These are phyloP conservation scores for Leccinum subgranulosum DNA, from an alignment of 768 basidiomycete species.

Conservation along the genomic window DNA sequence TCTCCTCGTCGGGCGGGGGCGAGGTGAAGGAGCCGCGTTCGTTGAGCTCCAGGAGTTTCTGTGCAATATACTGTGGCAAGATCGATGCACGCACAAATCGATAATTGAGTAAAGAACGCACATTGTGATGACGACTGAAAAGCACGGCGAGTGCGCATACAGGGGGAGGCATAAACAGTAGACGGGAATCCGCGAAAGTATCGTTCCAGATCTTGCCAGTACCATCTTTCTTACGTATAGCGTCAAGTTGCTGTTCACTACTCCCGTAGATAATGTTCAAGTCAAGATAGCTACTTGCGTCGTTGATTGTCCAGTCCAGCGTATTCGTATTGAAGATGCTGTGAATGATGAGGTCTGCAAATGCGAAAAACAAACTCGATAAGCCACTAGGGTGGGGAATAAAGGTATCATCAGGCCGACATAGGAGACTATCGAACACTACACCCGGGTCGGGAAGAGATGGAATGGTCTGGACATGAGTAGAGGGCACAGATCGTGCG, in stretches of 20 bases:
- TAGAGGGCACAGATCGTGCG: constrained; percentile 61
- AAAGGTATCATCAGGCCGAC: constrained; percentile 36
- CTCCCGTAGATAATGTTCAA: constrained; percentile 72
- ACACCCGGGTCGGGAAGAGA: constrained; percentile 62
- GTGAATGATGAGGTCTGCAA: constrained; percentile 76
- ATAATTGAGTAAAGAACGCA: constrained; percentile 29
- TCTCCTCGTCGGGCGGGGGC: constrained; percentile 15
- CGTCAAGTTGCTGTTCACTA: constrained; percentile 43
- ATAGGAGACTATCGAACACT: constrained; percentile 70
- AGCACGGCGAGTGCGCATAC: constrained; percentile 65
- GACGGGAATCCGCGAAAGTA: constrained; percentile 61
- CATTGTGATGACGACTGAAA: constrained; percentile 73
- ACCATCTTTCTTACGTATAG: constrained; percentile 61
- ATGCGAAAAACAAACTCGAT: constrained; percentile 73
- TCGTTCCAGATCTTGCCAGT: constrained; percentile 67
- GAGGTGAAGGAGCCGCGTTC: constrained; percentile 48
- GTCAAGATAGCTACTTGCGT: constrained; percentile 72
- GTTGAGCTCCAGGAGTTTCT: constrained; percentile 66
- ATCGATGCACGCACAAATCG: constrained; percentile 3
- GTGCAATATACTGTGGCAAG: constrained; percentile 57
- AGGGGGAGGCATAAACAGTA: constrained; percentile 72
- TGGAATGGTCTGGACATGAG: constrained; percentile 37
- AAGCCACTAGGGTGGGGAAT: constrained; percentile 63
- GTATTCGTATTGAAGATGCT: constrained; percentile 60
- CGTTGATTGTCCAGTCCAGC: constrained; percentile 51